Evolutionary conservation across 2,329 filamentous ascomycete species (phyloP), one percentile per base, ranked within the genome.

Genomic region (Daldinia sp.): DNA sequence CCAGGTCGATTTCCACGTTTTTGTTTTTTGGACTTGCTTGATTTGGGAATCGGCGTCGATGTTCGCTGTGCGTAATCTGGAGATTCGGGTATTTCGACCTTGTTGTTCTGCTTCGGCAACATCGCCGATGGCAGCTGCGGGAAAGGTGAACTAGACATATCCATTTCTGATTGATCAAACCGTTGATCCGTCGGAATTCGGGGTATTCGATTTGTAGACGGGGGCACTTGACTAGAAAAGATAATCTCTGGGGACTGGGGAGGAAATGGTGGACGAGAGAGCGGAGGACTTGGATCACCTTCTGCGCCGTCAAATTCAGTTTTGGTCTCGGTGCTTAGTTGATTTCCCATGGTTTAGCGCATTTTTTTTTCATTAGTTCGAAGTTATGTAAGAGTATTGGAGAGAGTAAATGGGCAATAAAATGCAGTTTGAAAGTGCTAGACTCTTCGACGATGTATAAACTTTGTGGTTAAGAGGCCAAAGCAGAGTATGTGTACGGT

Each of bases 1-100:
- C 51, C 65, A 11, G 53, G 49, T 48, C 74, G 75, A 11, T 79
- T 79, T 58, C 74, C 77, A 17, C 71, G 75, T 15, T 76, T 76
- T 54, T 74, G 77, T 19, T 61, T 68, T 52, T 76, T 72, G 15
- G 53, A 37, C 35, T 32, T 55, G 17, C 30, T 25, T 10, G 61
- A 27, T 49, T 39, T 47, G 19, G 27, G 11, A 32, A 7, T 15
- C 19, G 54, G 58, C 7, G 37, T 34, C 13, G 58, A 52, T 6
- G n/a, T 30, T 43, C 56, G 32, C 50, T 32, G 53, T 17, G 48
- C 45, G 15, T 57, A 21, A 4, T 61, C 51, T 3, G 62, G 62
- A 25, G 65, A 67, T 34, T 59, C 60, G 9, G 64, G 56, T 21
- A 56, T 52, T 39, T 67, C 61, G 1, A 23, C 17, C 17, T 58